Conservation (phyloP, 495 filamentous ascomycete species). For the Penicillium nucicola region DNA sequence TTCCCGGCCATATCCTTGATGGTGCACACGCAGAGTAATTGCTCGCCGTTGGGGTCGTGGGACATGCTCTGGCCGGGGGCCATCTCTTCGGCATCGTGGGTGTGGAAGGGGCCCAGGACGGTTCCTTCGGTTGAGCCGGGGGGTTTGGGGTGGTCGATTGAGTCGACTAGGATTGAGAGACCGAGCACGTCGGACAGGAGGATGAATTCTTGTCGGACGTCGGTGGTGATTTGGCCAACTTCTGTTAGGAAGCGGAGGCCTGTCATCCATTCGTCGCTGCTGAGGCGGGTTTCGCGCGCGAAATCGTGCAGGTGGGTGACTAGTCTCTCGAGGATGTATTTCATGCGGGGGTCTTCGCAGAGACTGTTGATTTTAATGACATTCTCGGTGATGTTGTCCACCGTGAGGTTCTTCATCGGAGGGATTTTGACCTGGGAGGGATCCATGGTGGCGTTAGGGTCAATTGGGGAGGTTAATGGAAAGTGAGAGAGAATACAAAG, state of each 20-base stretch:
- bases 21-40: slow-evolving; percentile 74
- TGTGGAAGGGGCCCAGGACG: slow-evolving; percentile 91
- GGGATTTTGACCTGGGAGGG: slow-evolving; percentile 51
- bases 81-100: slow-evolving; percentile 73
- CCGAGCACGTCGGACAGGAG: slow-evolving; percentile 89
- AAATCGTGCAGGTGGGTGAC: slow-evolving; percentile 83
- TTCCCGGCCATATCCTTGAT: slow-evolving; percentile 65
- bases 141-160: slow-evolving; percentile 89
- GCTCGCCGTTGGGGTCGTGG: slow-evolving; percentile 54
- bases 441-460: slow-evolving; percentile 40
- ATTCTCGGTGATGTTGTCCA: slow-evolving; percentile 82
- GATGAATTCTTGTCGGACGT: slow-evolving; percentile 87
- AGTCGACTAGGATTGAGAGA: slow-evolving; percentile 84
- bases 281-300: slow-evolving; percentile 74
- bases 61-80: slow-evolving; percentile 66
- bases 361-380: slow-evolving; percentile 72
- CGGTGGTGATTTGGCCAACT: slow-evolving; percentile 69
- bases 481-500: too few relatives aligned
- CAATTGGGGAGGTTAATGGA: background rate
- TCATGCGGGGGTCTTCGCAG: slow-evolving; percentile 59
- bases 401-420: slow-evolving; percentile 68
- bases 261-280: slow-evolving; percentile 76
- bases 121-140: slow-evolving; percentile 75
- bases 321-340: slow-evolving; percentile 69
- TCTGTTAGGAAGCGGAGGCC: slow-evolving; percentile 67